These are phyloP conservation scores for Neurospora tetrasperma DNA, from an alignment of 495 filamentous ascomycete genomes.

Conservation along the genomic window DNA sequence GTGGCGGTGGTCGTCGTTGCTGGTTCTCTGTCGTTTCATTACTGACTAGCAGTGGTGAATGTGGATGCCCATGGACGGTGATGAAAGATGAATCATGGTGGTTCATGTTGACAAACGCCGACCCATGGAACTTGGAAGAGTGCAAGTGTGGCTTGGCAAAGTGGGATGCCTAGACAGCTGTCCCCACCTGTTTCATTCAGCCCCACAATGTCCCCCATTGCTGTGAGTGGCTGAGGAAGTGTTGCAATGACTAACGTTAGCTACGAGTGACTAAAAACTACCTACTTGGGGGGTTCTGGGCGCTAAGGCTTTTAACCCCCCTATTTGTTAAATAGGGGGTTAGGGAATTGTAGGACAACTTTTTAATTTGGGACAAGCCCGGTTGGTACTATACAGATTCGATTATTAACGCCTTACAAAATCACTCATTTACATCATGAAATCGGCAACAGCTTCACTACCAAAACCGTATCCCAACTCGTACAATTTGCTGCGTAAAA, in stretches of 20 bases:
- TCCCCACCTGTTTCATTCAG: not conserved
- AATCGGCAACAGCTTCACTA: too few relatives aligned
- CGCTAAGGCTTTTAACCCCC: too few relatives aligned
- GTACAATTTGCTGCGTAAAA: too few relatives aligned
- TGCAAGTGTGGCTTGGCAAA: not conserved
- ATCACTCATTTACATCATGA: too few relatives aligned
- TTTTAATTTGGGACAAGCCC: too few relatives aligned
- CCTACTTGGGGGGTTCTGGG: too few relatives aligned
- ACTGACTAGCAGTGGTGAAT: not conserved
- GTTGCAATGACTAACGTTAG: not conserved
- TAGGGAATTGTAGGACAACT: too few relatives aligned
- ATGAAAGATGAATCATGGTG: not conserved
- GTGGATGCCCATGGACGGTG: not conserved
- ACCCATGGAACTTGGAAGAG: not conserved
- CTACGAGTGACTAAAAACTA: too few relatives aligned
- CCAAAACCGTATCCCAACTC: too few relatives aligned
- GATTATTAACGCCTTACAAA: too few relatives aligned
- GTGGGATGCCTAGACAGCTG: not conserved
- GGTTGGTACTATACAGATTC: too few relatives aligned
- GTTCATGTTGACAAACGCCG: not conserved
- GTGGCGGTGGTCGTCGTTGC: not conserved
- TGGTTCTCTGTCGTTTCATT: not conserved
- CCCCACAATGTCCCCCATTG: not conserved
- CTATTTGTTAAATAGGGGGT: too few relatives aligned
- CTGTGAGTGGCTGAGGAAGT: not conserved